A percentile compares a stretch with the other conserved stretches of the same genome.
These are phyloP conservation scores for Leptographium wingfieldii DNA, from an alignment of 2,329 filamentous ascomycete species.

Conservation along the genomic window DNA sequence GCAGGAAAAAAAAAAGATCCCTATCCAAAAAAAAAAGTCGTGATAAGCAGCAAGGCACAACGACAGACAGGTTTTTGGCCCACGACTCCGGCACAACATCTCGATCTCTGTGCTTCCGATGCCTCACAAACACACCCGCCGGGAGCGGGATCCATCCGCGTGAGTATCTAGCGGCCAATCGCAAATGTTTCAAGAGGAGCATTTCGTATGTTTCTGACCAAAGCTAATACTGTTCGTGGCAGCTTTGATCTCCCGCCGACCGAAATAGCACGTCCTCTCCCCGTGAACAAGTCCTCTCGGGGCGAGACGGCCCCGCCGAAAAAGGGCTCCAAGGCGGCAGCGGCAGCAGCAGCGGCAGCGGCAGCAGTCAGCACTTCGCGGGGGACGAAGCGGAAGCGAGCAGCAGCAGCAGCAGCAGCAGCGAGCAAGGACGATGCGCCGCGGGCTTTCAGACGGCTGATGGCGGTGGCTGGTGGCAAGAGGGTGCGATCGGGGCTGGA, in stretches of 20 bases:
- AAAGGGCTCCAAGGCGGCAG: conserved; percentile 8
- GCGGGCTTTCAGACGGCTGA: conserved; percentile 73
- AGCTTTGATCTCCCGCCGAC: conserved; percentile 39
- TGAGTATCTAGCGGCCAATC: conserved; percentile 17
- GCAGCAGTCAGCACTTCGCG: background rate
- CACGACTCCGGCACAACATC: too few species aligned
- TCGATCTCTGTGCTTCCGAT: conserved; percentile 21
- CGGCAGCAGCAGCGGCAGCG: conserved; percentile 16
- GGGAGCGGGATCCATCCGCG: conserved; percentile 41
- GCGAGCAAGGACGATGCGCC: conserved; percentile 59
- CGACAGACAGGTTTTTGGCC: too few species aligned
- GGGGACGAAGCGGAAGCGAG: conserved; percentile 37
- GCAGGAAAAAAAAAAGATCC: too few species aligned
- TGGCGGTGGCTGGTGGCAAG: conserved; percentile 58
- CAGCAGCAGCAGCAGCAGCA: conserved; percentile 20
- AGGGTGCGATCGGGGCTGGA: conserved; percentile 53
- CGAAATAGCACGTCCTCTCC: conserved; percentile 37
- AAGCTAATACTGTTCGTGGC: background rate
- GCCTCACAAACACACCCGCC: conserved; percentile 80
- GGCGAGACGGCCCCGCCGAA: conserved; percentile 4
- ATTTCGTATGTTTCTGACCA: background rate
- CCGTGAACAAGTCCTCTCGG: conserved; percentile 24
- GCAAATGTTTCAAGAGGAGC: too few species aligned
- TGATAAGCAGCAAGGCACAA: too few species aligned
- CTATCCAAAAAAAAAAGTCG: too few species aligned